Evolutionary conservation across 805 yeast species (phyloP).

Genomic region (Isabelozyma heimii): DNA sequence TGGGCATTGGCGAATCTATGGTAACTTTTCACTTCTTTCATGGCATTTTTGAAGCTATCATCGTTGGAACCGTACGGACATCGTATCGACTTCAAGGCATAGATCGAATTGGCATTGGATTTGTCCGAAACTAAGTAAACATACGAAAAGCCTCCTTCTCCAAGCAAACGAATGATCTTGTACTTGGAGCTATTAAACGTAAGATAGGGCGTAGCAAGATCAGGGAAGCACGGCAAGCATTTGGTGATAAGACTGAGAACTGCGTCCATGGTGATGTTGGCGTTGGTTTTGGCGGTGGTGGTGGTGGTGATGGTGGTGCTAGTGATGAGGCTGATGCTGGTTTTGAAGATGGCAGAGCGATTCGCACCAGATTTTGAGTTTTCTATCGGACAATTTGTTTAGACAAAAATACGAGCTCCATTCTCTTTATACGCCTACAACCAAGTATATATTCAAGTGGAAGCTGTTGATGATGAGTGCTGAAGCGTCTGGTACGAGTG

Average conservation of each 20-base stretch:
- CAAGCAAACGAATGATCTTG: slow-evolving; percentile 66
- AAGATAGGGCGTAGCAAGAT: slow-evolving; percentile 50
- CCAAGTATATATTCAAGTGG: too few relatives aligned
- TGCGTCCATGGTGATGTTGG: slow-evolving; percentile 14
- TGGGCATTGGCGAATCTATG: slow-evolving; percentile 56
- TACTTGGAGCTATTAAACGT: slow-evolving; percentile 61
- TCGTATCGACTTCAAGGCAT: slow-evolving; percentile 81
- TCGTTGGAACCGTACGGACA: slow-evolving; percentile 85
- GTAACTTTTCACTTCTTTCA: slow-evolving; percentile 76
- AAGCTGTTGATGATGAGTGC: neutral
- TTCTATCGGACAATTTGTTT: too few relatives aligned
- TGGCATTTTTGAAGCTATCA: slow-evolving; percentile 56
- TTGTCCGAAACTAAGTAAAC: slow-evolving; percentile 69
- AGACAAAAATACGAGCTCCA: too few relatives aligned
- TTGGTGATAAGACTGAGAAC: slow-evolving; percentile 15
- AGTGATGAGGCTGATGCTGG: neutral
- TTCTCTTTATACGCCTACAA: too few relatives aligned
- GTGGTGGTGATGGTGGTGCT: neutral
- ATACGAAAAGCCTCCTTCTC: slow-evolving; percentile 88
- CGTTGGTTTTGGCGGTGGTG: neutral
- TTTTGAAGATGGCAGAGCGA: neutral
- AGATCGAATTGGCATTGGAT: slow-evolving; percentile 42
- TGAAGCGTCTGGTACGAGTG: neutral
- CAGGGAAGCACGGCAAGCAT: slow-evolving; percentile 48
- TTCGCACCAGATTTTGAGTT: too few relatives aligned